Evolutionary conservation across 1,139 yeast species (phyloP), one percentile per base, ranked within the genome.

Genomic region (Hyphopichia pseudoburtonii): DNA sequence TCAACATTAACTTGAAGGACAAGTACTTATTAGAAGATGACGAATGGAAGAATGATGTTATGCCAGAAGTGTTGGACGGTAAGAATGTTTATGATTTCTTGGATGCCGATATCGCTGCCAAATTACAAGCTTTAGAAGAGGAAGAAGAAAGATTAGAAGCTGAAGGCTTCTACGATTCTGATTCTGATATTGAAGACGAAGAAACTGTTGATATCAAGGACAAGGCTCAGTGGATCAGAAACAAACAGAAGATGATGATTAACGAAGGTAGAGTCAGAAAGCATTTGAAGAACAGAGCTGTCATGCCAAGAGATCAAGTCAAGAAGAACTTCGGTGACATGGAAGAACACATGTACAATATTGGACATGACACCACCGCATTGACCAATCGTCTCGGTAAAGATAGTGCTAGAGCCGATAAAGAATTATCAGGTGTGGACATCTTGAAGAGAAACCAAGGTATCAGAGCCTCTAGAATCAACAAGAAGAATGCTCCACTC

Each of bases 41-140:
- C 33, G 95, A 87, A 45, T 92, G 99, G 99, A 92, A 92, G 78
- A 80, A 88, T 48, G 99, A 92, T 62, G 77, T 84, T 47, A 89
- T 94, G 89, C 99, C 99, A 18, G 99, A 92, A 72, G 76, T 92
- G 39, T 72, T 92, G 62, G 90, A 92, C 55, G 99, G 99, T 66
- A 86, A 83, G 73, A 92, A 92, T 62, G 96, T 92, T 42, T 90
- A 90, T 67, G 99, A 92, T 65, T 92, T 86, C 82, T 78, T 94
- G 64, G 99, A 92, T 59, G 88, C 96, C 31, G 98, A 94, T 51
- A 92, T 92, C 58, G 86, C 90, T 37, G 85, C 88, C 50, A 92
- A 92, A 67, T 76, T 92, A 60, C 88, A 87, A 65, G 96, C 96
- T 14, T 75, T 92, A 49, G 99, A 92, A 68, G 97, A 86, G 46